Conservation (phyloP, 2,329 filamentous ascomycete genomes). For the Microdochium trichocladiopsis region DNA sequence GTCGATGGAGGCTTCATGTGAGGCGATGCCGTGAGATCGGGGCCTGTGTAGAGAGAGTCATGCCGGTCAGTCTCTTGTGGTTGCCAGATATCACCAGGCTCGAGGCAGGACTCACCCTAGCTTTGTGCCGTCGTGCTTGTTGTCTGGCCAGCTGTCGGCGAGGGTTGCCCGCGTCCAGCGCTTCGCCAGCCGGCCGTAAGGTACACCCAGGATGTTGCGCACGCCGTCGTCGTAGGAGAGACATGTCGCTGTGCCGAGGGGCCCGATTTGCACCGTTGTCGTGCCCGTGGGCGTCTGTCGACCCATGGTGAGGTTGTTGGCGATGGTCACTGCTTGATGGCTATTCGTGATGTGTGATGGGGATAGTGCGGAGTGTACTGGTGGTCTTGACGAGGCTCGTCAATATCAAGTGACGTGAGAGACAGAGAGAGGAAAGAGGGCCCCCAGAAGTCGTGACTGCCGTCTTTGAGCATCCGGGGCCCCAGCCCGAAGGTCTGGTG, state of each 20-base stretch:
- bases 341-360: too few species aligned
- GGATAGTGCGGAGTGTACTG: too few species aligned
- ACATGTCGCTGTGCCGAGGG: background rate
- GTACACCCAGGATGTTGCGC: background rate
- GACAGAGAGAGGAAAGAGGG: too few species aligned
- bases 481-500: too few species aligned
- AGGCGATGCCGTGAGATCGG: background rate
- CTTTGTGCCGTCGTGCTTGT: background rate
- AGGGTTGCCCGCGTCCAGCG: background rate
- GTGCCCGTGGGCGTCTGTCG: background rate
- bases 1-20: background rate
- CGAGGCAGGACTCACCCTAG: background rate
- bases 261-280: background rate
- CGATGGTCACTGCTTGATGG: too few species aligned
- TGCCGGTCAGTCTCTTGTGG: background rate
- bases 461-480: too few species aligned
- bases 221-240: background rate
- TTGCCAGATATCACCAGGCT: too few species aligned
- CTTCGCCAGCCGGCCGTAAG: background rate
- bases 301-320: background rate
- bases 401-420: too few species aligned
- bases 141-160: background rate
- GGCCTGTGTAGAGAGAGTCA: background rate
- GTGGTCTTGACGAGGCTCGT: too few species aligned
- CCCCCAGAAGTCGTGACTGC: too few species aligned